Evolutionary conservation across 2,329 filamentous ascomycete genomes (phyloP).

Genomic region (Alternaria atra): DNA sequence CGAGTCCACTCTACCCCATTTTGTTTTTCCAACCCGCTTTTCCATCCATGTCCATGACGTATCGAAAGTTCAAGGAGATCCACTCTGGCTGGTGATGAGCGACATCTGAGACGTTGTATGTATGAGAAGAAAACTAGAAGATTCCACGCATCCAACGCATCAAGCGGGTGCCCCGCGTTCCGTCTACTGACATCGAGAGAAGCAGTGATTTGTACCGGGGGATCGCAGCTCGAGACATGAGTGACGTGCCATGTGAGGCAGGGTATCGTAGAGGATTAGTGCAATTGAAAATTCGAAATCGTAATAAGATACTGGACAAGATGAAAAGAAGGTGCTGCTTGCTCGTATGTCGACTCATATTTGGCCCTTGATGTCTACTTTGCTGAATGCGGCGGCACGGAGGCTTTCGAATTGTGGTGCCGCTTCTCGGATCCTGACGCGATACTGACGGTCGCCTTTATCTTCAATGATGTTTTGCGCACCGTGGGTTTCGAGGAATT

Average conservation of each 20-base stretch:
- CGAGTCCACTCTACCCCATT: constrained; percentile 13
- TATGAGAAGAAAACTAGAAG: constrained; percentile 41
- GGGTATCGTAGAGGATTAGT: constrained; percentile 31
- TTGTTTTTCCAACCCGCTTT: constrained; percentile 26
- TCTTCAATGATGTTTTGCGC: constrained; percentile 81
- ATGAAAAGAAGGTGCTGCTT: constrained; percentile 14
- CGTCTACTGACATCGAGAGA: constrained; percentile 38
- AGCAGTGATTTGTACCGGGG: constrained; percentile 34
- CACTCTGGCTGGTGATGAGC: constrained; percentile 19
- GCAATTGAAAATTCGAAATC: constrained; percentile 22
- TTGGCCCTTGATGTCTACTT: constrained; percentile 97
- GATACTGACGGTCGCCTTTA: constrained; percentile 62
- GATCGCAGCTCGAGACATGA: constrained; percentile 31
- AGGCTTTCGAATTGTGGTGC: constrained; percentile 74
- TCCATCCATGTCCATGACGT: constrained; percentile 27
- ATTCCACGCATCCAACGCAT: constrained; percentile 42
- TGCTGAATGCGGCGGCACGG: constrained; percentile 77
- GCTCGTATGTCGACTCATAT: constrained; percentile 68
- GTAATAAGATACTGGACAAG: constrained; percentile 10
- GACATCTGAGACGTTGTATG: constrained; percentile 38
- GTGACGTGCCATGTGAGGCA: constrained; percentile 38
- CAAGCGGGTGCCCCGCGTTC: constrained; percentile 44
- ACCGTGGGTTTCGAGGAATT: constrained; percentile 86
- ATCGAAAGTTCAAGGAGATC: constrained; percentile 22
- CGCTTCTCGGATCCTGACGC: constrained; percentile 69